A percentile compares a stretch with the other conserved stretches of the same genome.
These are phyloP conservation scores for Candida rishiriensis DNA, from an alignment of 805 yeast genomes.

Conservation along the genomic window DNA sequence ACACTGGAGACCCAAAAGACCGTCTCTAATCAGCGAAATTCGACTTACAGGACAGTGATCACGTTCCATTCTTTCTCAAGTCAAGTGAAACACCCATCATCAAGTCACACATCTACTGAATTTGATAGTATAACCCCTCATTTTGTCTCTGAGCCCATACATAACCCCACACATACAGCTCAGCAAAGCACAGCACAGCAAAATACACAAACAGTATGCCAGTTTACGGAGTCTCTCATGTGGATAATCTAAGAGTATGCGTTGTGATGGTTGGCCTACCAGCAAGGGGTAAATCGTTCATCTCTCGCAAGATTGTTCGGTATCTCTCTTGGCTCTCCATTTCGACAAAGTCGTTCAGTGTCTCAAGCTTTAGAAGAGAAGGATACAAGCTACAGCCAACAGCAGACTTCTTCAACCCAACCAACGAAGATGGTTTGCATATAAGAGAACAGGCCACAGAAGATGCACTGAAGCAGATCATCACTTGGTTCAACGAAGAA, in stretches of 20 bases:
- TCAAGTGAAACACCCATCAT: no score
- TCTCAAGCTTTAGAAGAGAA: constrained; percentile 77
- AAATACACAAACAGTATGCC: constrained; percentile 42
- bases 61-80: no score
- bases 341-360: constrained; percentile 81
- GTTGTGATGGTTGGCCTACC: constrained; percentile 88
- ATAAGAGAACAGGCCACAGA: constrained; percentile 67
- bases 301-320: constrained; percentile 90
- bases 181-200: no score
- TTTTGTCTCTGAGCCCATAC: no score
- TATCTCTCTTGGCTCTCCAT: constrained; percentile 91
- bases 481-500: constrained; percentile 78
- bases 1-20: no score
- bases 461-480: constrained; percentile 71
- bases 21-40: no score
- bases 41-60: no score
- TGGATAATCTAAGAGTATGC: constrained; percentile 72
- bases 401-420: constrained; percentile 75
- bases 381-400: constrained; percentile 51
- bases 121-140: no score
- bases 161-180: no score
- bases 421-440: constrained; percentile 58
- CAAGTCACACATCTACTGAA: no score
- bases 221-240: constrained; percentile 53
- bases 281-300: constrained; percentile 90